phyloP scores from a whole-genome alignment of 2,329 filamentous ascomycete species.

The Fusarium coicis region DNA sequence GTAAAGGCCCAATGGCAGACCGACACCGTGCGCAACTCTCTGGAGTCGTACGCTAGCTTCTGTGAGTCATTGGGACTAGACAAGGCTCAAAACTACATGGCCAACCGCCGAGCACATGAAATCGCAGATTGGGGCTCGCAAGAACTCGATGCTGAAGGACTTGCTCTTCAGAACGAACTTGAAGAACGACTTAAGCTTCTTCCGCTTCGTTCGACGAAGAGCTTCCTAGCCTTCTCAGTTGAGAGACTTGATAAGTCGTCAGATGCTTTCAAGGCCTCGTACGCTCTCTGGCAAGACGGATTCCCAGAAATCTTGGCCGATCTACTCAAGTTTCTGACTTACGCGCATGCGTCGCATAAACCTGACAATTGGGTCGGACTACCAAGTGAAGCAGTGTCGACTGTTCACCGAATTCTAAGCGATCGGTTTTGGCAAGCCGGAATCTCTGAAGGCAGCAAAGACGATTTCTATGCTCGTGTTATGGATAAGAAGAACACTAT shows the following conservation, averaged over 20 bases:
- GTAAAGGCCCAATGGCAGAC: slow-evolving; percentile 84
- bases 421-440: slow-evolving; percentile 99
- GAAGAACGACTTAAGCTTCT: slow-evolving; percentile 79
- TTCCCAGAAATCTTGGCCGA: slow-evolving; percentile 87
- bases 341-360: slow-evolving; percentile 93
- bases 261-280: slow-evolving; percentile 78
- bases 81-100: slow-evolving; percentile 83
- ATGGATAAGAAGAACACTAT: slow-evolving; percentile 88
- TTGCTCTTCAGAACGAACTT: slow-evolving; percentile 80
- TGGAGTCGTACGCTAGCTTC: slow-evolving; percentile 82
- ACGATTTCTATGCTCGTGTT: slow-evolving; percentile 95
- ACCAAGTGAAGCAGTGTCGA: slow-evolving; percentile 77
- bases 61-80: slow-evolving; percentile 82
- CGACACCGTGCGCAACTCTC: slow-evolving; percentile 71
- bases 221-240: slow-evolving; percentile 90
- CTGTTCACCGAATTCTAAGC: slow-evolving; percentile 85
- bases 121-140: slow-evolving; percentile 85
- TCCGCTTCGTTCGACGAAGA: slow-evolving; percentile 88
- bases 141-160: slow-evolving; percentile 81
- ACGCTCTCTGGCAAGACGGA: slow-evolving; percentile 84
- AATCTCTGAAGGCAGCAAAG: slow-evolving; percentile 93
- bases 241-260: slow-evolving; percentile 85
- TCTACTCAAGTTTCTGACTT: slow-evolving; percentile 84
- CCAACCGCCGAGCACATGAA: slow-evolving; percentile 76
- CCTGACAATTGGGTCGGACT: slow-evolving; percentile 83